Evolutionary conservation across 2,329 filamentous ascomycete genomes (phyloP).

Genomic region (Drechslerella dactyloides): DNA sequence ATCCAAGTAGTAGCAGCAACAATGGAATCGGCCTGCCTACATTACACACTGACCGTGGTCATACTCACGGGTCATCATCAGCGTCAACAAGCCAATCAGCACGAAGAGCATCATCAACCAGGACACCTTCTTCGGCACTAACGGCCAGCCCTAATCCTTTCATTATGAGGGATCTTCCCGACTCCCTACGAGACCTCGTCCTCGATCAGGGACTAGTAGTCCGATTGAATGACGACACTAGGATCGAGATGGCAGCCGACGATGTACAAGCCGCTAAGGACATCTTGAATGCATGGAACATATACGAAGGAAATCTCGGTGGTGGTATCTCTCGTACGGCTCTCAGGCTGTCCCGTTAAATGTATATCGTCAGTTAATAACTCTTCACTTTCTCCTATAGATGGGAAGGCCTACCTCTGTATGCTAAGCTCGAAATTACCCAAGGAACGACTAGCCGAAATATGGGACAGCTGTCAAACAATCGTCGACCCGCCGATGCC

Average conservation of each 20-base stretch:
- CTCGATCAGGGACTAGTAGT: conserved; percentile 41
- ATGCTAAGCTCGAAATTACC: conserved; percentile 41
- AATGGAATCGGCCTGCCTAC: conserved; percentile 18
- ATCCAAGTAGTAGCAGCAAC: background rate
- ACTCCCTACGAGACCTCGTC: conserved; percentile 34
- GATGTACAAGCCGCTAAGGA: conserved; percentile 43
- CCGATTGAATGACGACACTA: conserved; percentile 22
- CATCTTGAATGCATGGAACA: conserved; percentile 46
- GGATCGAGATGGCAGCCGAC: conserved; percentile 38
- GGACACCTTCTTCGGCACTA: conserved; percentile 29
- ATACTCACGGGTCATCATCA: conserved; percentile 20
- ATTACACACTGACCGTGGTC: conserved; percentile 29
- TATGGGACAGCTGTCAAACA: conserved; percentile 47
- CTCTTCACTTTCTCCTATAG: background rate
- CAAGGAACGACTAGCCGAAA: conserved; percentile 43
- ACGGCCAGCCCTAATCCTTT: conserved; percentile 43
- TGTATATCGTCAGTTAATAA: background rate
- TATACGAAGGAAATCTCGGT: conserved; percentile 44
- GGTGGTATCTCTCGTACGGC: conserved; percentile 44
- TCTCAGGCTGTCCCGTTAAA: too few species aligned
- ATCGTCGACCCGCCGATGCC: conserved; percentile 43
- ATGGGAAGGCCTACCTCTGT: conserved; percentile 44
- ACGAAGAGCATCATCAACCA: conserved; percentile 26
- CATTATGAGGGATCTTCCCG: conserved; percentile 35
- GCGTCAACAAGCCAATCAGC: conserved; percentile 4